Conservation (phyloP, 805 yeast genomes). For the Saturnispora zaruensis region DNA sequence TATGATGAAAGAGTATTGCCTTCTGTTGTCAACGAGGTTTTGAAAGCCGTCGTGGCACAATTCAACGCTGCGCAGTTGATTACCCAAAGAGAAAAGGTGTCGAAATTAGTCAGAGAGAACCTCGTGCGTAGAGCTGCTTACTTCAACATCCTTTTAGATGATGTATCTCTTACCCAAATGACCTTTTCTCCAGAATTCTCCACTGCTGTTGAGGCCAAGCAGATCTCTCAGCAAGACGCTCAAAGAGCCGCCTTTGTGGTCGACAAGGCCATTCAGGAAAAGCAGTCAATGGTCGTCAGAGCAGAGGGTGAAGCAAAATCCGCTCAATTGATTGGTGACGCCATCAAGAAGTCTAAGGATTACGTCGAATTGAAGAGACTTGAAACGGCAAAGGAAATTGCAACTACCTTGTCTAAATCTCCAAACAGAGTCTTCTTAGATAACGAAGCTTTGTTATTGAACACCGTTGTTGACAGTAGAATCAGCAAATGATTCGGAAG, state of each 20-base stretch:
- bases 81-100: conserved; percentile 97
- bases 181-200: conserved; percentile 97
- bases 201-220: conserved; percentile 95
- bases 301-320: conserved; percentile 98
- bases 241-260: conserved; percentile 97
- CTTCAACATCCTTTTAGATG: conserved; percentile 83
- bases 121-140: conserved; percentile 84
- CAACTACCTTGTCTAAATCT: conserved; percentile 70
- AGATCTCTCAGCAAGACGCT: conserved; percentile 98
- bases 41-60: conserved; percentile 95
- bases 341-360: conserved; percentile 91
- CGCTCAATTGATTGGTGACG: conserved; percentile 98
- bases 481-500: conserved; percentile 20
- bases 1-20: conserved; percentile 97
- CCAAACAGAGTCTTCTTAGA: conserved; percentile 90
- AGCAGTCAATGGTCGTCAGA: conserved; percentile 91
- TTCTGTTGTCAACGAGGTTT: conserved; percentile 92
- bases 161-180: conserved; percentile 94
- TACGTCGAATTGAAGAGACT: conserved; percentile 94
- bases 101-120: conserved; percentile 83
- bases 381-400: conserved; percentile 96
- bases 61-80: conserved; percentile 96
- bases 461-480: conserved; percentile 79
- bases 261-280: conserved; percentile 95
- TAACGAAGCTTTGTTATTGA: conserved; percentile 83